A percentile compares a stretch with the other conserved stretches of the same genome.
Evolutionary conservation across 2,329 filamentous ascomycete species (phyloP).

Genomic region (Pseudocercospora macadamiae): DNA sequence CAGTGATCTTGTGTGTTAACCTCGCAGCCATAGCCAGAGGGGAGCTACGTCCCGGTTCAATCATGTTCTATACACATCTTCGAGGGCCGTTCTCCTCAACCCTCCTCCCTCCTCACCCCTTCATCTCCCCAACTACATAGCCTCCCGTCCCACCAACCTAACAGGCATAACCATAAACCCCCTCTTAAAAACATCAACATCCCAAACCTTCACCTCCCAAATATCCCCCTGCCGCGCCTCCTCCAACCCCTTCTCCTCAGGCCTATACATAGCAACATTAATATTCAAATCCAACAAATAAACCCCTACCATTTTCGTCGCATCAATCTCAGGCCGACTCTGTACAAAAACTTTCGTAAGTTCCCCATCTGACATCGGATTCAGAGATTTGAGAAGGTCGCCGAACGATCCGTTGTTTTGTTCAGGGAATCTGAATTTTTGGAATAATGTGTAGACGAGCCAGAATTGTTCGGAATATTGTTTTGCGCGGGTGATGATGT

Average conservation of each 20-base stretch:
- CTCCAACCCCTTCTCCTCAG: constrained; percentile 16
- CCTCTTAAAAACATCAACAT: constrained; percentile 41
- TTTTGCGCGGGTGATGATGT: constrained; percentile 46
- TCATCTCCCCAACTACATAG: constrained; percentile 3
- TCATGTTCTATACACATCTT: no score
- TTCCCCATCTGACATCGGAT: constrained; percentile 5
- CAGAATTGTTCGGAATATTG: constrained; percentile 49
- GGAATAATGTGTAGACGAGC: constrained; percentile 58
- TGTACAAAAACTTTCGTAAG: constrained; percentile 12
- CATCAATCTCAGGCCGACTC: constrained; percentile 1
- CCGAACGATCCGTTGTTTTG: constrained; percentile 5
- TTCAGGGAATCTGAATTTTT: constrained; percentile 59
- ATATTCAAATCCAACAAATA: constrained; percentile 30
- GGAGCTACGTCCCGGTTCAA: no score
- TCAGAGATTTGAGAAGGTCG: not conserved
- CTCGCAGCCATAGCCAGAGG: no score
- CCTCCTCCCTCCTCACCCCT: not conserved
- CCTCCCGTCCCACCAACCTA: constrained; percentile 40
- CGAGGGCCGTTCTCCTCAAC: not conserved
- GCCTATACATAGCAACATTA: constrained; percentile 22
- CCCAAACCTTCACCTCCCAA: constrained; percentile 49
- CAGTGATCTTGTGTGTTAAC: no score
- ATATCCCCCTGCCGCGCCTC: constrained; percentile 45
- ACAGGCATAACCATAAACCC: constrained; percentile 41
- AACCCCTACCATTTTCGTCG: not conserved